A percentile compares a stretch with the other conserved stretches of the same genome.
These are phyloP conservation scores for Candida caryicola DNA, from an alignment of 805 yeast genomes.

Conservation along the genomic window DNA sequence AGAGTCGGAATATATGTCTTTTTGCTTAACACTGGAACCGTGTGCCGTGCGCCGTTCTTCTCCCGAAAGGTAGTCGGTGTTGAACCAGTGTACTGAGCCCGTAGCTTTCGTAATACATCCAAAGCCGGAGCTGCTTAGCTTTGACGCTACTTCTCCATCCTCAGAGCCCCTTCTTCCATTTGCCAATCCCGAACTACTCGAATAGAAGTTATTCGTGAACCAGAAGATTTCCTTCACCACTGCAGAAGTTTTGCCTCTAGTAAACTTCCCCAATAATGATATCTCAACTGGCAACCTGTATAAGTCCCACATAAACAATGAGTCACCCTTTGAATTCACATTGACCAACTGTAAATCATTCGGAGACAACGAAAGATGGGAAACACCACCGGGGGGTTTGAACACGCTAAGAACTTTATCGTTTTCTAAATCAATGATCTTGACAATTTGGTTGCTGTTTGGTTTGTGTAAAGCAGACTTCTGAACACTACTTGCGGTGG, in stretches of 20 bases:
- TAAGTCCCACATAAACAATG: conserved; percentile 62
- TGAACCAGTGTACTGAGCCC: conserved; percentile 66
- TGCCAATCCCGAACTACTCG: background rate
- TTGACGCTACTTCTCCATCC: conserved; percentile 7
- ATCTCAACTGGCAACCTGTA: conserved; percentile 50
- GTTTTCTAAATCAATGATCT: conserved; percentile 47
- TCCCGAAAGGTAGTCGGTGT: conserved; percentile 40
- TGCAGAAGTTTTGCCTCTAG: conserved; percentile 63
- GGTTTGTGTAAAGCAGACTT: conserved; percentile 20
- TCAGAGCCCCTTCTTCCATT: conserved; percentile 1
- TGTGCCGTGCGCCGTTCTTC: conserved; percentile 13
- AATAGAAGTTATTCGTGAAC: conserved; percentile 39
- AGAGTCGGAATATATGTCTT: conserved; percentile 27
- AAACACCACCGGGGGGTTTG: conserved; percentile 61
- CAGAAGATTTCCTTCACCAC: conserved; percentile 50
- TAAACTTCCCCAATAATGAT: conserved; percentile 53
- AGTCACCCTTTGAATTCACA: conserved; percentile 58
- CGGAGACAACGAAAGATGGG: conserved; percentile 58
- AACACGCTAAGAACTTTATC: conserved; percentile 42
- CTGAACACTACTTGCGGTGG: conserved; percentile 24
- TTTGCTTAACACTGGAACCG: background rate
- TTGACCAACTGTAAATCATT: conserved; percentile 57
- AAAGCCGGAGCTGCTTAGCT: conserved; percentile 39
- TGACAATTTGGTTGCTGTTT: conserved; percentile 38
- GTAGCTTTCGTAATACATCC: conserved; percentile 51